Evolutionary conservation across 2,329 filamentous ascomycete species (phyloP), one percentile per base, ranked within the genome.

Genomic region (Ophiocordyceps sinensis): DNA sequence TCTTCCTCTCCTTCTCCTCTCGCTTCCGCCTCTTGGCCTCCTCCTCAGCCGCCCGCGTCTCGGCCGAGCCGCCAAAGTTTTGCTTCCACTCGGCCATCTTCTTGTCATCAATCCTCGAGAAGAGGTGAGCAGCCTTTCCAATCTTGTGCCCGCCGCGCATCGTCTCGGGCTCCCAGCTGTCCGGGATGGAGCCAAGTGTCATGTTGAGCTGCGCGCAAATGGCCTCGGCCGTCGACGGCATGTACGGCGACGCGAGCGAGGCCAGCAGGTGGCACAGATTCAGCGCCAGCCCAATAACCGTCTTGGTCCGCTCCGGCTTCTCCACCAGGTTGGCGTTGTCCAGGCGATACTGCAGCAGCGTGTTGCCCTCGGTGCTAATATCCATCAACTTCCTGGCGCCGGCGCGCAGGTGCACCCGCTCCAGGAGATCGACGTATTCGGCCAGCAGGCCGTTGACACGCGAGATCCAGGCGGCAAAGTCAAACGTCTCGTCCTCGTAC

Each of bases 231-330:
- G 82, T 88, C n/a, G 73, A 72, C 34, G 86, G 87, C 70, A 95
- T 85, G 64, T 89, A 95, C 0, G 88, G 88, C 40, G 78, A 76
- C 43, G 88, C 74, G 36, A 94, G 65, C 41, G 77, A 79, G 19
- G 87, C 84, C 38, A 94, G 71, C 28, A 95, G 77, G 55, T 89
- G 78, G 41, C 89, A 78, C 48, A 88, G 75, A 64, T 93, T 93
- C 45, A 94, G 68, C 1, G 82, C 85, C n/a, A 87, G 68, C 42
- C 85, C 82, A 41, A 94, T 70, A n/a, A 77, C 71, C 7, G 69
- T 67, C 30, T 65, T 63, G 44, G 70, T 74, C 30, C 70, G 68
- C 39, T 68, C 69, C 0, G 72, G 72, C 49, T 75, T 60, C 29
- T 73, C 70, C 3, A 65, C 62, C 19, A 77, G 59, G 34, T 75